Evolutionary conservation across 1,139 yeast species (phyloP), one percentile per base, ranked within the genome.

Genomic region (Blastobotrys apis): DNA sequence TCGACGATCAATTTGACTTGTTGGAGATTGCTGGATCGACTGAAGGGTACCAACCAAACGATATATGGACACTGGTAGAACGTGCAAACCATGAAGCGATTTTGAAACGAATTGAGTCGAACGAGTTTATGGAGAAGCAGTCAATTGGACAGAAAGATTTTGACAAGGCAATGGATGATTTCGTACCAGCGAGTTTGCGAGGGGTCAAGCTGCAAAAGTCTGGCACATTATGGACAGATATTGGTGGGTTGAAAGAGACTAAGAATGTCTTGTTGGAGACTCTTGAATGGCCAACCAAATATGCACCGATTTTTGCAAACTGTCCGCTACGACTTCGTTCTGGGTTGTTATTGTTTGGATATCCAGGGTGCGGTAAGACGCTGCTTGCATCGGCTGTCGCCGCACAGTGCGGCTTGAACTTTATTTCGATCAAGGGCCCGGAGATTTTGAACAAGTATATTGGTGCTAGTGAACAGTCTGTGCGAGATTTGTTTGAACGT

Each of bases 321-420:
- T 86, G 95, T 58, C 96, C 97, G 0, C 68, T 92, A 43, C 69
- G 97, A 47, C 69, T 90, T 45, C 73, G 97, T 57, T 87, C 97
- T 0, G 98, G 98, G 44, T 77, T 92, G 29, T 69, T 92, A 43
- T 73, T 92, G 15, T 92, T 90, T 64, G 98, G 98, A 0, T 92
- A 86, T 59, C 98, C 98, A 1, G 98, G 98, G 3, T 92, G 98
- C 67, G 98, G 98, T 44, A 92, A 92, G 64, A 92, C 98, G 0
- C 71, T 90, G 50, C 66, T 92, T 32, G 97, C 97, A 0, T 83
- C 94, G 50, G 97, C 97, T 0, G 87, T 92, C 40, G 95, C 97
- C 0, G 84, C 90, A 0, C 94, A 90, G 59, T 87, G 97, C 67
- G 97, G 97, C 0, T 72, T 92, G 48, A 92, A 92, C 58, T 92